These are phyloP conservation scores for Acanthamoeba sp. DNA, from an alignment of 208 protist genomes.

Conservation along the genomic window DNA sequence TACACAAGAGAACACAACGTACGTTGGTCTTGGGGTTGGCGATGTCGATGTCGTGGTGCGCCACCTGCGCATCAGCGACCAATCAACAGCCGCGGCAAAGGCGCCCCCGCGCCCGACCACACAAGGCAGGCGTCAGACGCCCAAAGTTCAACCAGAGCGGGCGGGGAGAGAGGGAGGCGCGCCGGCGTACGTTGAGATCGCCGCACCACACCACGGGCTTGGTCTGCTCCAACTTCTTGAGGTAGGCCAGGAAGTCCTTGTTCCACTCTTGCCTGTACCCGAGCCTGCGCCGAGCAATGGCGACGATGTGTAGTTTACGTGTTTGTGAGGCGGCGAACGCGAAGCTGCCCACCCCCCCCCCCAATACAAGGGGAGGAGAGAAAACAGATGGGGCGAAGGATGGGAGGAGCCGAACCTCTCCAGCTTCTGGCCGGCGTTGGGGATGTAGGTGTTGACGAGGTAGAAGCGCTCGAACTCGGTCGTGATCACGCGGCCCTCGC, in stretches of 20 bases:
- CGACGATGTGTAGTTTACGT: background rate
- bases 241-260: conserved; percentile 49
- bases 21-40: conserved; percentile 58
- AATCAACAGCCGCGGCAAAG: too few relatives aligned
- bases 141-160: too few relatives aligned
- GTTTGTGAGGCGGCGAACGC: background rate
- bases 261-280: conserved; percentile 41
- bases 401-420: background rate
- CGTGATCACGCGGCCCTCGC: conserved; percentile 45
- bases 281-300: background rate
- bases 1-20: background rate
- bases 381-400: background rate
- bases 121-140: too few relatives aligned
- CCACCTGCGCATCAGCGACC: conserved; percentile 37
- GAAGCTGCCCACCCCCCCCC: too few relatives aligned
- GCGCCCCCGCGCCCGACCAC: too few relatives aligned
- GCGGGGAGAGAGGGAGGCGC: too few relatives aligned
- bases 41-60: conserved; percentile 51
- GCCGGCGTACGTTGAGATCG: conserved; percentile 31
- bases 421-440: conserved; percentile 33
- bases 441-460: conserved; percentile 65
- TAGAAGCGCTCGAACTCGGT: conserved; percentile 23
- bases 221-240: conserved; percentile 43
- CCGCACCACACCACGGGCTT: conserved; percentile 61
- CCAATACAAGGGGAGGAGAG: background rate